Evolutionary conservation across 768 basidiomycete species (phyloP).

Genomic region (Suillus variegatus): DNA sequence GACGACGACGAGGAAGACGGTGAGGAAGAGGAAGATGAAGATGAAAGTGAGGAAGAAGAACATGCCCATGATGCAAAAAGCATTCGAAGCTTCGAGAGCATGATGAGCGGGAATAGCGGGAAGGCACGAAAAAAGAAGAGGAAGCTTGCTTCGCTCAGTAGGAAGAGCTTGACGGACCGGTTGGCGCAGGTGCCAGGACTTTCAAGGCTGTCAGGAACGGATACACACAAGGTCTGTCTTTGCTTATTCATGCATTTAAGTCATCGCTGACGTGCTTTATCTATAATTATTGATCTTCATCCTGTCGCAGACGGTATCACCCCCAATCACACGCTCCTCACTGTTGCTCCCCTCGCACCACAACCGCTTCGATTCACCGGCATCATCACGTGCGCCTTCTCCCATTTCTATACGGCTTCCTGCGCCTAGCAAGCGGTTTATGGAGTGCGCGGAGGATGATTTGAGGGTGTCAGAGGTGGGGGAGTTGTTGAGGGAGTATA

Average conservation of each 20-base stretch:
- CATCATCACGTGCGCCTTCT: conserved; percentile 40
- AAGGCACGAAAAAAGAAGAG: conserved; percentile 24
- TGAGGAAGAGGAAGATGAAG: conserved; percentile 42
- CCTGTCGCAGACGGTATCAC: conserved; percentile 27
- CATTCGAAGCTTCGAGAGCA: conserved; percentile 84
- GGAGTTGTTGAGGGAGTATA: conserved; percentile 80
- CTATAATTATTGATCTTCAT: not conserved
- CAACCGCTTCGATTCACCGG: conserved; percentile 36
- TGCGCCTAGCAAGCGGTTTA: conserved; percentile 68
- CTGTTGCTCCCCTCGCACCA: conserved; percentile 29
- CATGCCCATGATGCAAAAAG: conserved; percentile 63
- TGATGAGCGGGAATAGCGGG: conserved; percentile 55
- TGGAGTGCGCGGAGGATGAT: conserved; percentile 75
- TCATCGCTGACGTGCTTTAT: not conserved
- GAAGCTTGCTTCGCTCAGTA: conserved; percentile 26
- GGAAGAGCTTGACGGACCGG: conserved; percentile 81
- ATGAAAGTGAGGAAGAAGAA: conserved; percentile 37
- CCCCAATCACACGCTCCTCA: conserved; percentile 43
- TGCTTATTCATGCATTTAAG: conserved; percentile 4
- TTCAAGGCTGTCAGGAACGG: conserved; percentile 42
- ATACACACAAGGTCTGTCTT: conserved; percentile 31
- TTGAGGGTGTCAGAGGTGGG: conserved; percentile 79
- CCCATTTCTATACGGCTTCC: conserved; percentile 46
- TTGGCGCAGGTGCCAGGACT: conserved; percentile 74
- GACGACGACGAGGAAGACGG: conserved; percentile 28